These are phyloP conservation scores for Pseudozyma sp. DNA, from an alignment of 1,284 basidiomycete genomes.

Conservation along the genomic window DNA sequence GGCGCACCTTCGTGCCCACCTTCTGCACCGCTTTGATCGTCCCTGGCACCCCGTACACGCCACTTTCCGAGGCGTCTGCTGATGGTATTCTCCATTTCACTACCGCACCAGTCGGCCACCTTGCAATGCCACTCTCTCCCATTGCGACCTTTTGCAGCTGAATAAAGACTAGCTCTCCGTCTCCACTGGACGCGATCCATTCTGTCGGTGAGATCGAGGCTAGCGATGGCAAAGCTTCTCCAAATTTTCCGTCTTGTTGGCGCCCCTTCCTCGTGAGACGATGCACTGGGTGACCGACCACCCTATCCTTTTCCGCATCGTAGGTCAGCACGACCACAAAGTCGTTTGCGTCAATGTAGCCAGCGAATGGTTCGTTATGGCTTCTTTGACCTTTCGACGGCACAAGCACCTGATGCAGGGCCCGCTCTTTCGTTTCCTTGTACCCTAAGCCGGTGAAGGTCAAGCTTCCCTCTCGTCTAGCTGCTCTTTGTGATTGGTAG, in stretches of 20 bases:
- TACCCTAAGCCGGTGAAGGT: constrained; percentile 30
- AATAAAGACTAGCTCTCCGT: constrained; percentile 1
- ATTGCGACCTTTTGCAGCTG: constrained; percentile 18
- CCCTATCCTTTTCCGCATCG: constrained; percentile 10
- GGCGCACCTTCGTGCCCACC: constrained; percentile 4
- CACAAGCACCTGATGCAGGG: constrained; percentile 31
- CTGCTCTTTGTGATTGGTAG: constrained; percentile 12
- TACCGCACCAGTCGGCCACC: constrained; percentile 14
- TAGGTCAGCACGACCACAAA: constrained; percentile 39
- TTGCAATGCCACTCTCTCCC: not conserved
- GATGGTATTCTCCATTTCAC: constrained; percentile 4
- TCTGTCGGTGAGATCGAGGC: constrained; percentile 24
- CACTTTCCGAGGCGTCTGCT: not conserved
- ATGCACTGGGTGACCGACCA: constrained; percentile 30
- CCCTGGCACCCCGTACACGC: not conserved
- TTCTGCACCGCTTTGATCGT: constrained; percentile 25
- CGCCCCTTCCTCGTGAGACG: constrained; percentile 11
- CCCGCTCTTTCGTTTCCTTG: constrained; percentile 51
- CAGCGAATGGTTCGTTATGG: constrained; percentile 32
- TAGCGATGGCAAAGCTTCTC: constrained; percentile 19
- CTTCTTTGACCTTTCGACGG: constrained; percentile 11
- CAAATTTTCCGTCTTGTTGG: not conserved
- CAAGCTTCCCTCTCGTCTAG: constrained; percentile 8
- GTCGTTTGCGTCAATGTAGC: constrained; percentile 38
- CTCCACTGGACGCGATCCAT: constrained; percentile 26